Base-by-base conservation (phyloP, 2,329 filamentous ascomycete species). In the Aspergillus hortae region DNA sequence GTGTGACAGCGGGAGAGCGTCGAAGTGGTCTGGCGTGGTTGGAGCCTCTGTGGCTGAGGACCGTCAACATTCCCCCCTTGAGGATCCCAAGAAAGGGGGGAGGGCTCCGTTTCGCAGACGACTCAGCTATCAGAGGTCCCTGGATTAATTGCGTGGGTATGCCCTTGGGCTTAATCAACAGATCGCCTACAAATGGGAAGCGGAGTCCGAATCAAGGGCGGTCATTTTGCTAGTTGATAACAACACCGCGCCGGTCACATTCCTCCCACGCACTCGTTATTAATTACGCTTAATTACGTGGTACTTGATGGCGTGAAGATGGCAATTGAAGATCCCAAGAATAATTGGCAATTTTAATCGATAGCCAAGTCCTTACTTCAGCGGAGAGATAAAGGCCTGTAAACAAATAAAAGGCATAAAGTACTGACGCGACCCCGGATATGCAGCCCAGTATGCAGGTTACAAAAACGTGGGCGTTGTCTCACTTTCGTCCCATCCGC, bases 141-240 rank as follows among this genome's bases (percentile, higher is more conserved):
- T 30, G 27, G 3, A 30, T 30, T 11, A 10, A 30, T 30, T 30
- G 6, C 27, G 10, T 23, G 27, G 32, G 0, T 15, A 15, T 32
- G 3, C 6, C 9, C 36, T 47, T 17, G 30, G 14, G 15, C 33
- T 43, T 38, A 41, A 30, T 19, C 3, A 36, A 27, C 27, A 6
- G 25, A 36, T 33, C 38, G 44, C 41, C 36, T 19, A 48, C 38
- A 25, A 15, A 21, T 21, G 19, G 45, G 35, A 23, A 30, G 30
- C 43, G 12, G 27, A 11, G 17, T 43, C 47, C 30, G 41, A 42
- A 53, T 49, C 54, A 56, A 58, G 56, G 56, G 52, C 45, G 51
- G 36, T 27, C 12, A 27, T 43, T 44, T 45, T 10, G n/a, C 11
- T 35, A 6, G 25, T 40, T 25, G 9, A 12, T 6, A 14, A 15